These are phyloP conservation scores for Coemansia brasiliensis DNA, from an alignment of 192 early-diverging fungal species.

Conservation along the genomic window DNA sequence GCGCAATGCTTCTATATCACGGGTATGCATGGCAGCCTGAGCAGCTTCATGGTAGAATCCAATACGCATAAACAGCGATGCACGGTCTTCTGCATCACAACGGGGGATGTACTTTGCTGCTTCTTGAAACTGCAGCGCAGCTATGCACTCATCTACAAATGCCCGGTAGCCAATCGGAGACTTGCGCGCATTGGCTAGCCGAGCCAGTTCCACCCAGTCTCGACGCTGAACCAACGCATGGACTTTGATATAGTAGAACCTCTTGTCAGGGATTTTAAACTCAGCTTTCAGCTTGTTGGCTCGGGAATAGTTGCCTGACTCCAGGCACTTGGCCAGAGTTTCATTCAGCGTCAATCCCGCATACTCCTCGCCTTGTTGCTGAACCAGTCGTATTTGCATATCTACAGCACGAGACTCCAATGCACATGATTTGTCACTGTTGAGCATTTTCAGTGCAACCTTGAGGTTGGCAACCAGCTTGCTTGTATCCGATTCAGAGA, in stretches of 20 bases:
- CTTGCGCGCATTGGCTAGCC: conserved; percentile 70
- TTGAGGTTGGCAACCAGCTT: conserved; percentile 72
- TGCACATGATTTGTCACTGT: conserved; percentile 65
- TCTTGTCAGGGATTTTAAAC: conserved; percentile 81
- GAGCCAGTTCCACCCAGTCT: conserved; percentile 88
- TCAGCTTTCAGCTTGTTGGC: conserved; percentile 81
- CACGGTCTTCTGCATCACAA: conserved; percentile 63
- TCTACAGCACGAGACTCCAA: conserved; percentile 72
- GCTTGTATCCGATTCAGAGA: conserved; percentile 45
- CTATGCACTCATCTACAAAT: conserved; percentile 81
- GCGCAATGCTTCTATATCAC: conserved; percentile 65
- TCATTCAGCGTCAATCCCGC: conserved; percentile 77
- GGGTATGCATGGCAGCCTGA: conserved; percentile 62
- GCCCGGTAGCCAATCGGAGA: conserved; percentile 79
- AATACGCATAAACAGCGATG: conserved; percentile 69
- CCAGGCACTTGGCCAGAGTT: conserved; percentile 80
- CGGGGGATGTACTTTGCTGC: conserved; percentile 74
- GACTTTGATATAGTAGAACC: conserved; percentile 91
- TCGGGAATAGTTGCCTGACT: conserved; percentile 64
- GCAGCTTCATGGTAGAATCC: conserved; percentile 74
- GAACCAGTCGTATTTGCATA: conserved; percentile 65
- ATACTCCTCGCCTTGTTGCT: conserved; percentile 67
- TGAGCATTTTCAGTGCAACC: conserved; percentile 68
- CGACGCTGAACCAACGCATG: conserved; percentile 74
- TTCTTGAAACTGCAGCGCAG: conserved; percentile 72